Conservation (phyloP, 805 yeast genomes). For the Saccharomycopsis lassenensis region DNA sequence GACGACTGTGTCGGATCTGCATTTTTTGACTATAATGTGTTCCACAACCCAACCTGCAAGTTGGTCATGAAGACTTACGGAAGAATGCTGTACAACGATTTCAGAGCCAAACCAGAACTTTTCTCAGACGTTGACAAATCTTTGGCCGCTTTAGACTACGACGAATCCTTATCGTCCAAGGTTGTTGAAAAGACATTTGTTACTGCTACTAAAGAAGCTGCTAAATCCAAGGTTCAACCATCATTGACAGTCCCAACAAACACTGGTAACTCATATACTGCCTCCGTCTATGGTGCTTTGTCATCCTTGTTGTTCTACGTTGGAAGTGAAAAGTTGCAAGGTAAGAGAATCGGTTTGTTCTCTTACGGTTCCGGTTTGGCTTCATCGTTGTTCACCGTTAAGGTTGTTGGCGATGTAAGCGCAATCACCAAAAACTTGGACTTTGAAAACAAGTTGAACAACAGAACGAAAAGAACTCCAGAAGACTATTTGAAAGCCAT, state of each 20-base stretch:
- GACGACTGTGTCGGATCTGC: constrained; percentile 53
- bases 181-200: constrained; percentile 77
- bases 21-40: constrained; percentile 83
- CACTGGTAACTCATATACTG: constrained; percentile 98
- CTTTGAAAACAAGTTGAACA: constrained; percentile 53
- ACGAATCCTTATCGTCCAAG: constrained; percentile 70
- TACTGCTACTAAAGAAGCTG: constrained; percentile 55
- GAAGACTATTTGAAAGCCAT: constrained; percentile 73
- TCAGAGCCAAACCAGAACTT: constrained; percentile 52
- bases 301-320: constrained; percentile 70
- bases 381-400: constrained; percentile 71
- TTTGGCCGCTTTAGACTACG: constrained; percentile 44
- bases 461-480: constrained; percentile 62
- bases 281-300: constrained; percentile 79
- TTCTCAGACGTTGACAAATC: constrained; percentile 48
- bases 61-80: constrained; percentile 88
- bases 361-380: constrained; percentile 99
- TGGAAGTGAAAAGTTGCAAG: constrained; percentile 62
- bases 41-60: constrained; percentile 98
- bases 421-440: constrained; percentile 53
- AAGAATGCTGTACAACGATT: constrained; percentile 84
- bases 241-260: constrained; percentile 84
- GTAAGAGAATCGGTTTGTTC: constrained; percentile 82
- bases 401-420: constrained; percentile 71
- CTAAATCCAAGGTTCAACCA: constrained; percentile 63